Evolutionary conservation across 1,139 yeast genomes (phyloP).

Genomic region (Candida pseudoviswanathii): DNA sequence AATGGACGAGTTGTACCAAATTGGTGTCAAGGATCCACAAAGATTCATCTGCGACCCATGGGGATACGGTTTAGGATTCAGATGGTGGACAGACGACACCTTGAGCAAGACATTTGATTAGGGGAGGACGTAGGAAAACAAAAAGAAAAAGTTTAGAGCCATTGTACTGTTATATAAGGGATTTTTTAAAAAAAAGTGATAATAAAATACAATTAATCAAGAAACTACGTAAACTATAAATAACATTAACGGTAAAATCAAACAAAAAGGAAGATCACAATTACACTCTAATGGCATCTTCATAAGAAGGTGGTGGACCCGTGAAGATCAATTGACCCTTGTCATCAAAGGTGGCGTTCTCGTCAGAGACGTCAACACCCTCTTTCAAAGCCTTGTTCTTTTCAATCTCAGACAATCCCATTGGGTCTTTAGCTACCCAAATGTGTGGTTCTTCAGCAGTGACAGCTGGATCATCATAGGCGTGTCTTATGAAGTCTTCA

Average conservation of each 20-base stretch:
- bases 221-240: constrained; percentile 2
- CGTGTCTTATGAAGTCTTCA: constrained; percentile 45
- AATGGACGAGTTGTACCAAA: constrained; percentile 37
- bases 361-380: constrained; percentile 60
- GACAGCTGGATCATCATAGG: constrained; percentile 70
- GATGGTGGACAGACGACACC: constrained; percentile 38
- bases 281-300: constrained; percentile 44
- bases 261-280: neutral
- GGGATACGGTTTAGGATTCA: constrained; percentile 42
- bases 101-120: constrained; percentile 22
- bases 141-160: neutral
- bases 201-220: neutral
- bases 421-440: constrained; percentile 70
- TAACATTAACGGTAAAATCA: neutral
- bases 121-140: neutral
- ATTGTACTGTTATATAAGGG: neutral
- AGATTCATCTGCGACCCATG: constrained; percentile 37
- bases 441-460: constrained; percentile 61
- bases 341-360: constrained; percentile 55
- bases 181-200: neutral
- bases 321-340: constrained; percentile 55
- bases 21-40: constrained; percentile 47
- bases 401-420: constrained; percentile 68
- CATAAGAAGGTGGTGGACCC: constrained; percentile 66
- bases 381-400: constrained; percentile 58